These are phyloP conservation scores for Botrytis elliptica DNA, from an alignment of 2,329 filamentous ascomycete genomes.

Conservation along the genomic window DNA sequence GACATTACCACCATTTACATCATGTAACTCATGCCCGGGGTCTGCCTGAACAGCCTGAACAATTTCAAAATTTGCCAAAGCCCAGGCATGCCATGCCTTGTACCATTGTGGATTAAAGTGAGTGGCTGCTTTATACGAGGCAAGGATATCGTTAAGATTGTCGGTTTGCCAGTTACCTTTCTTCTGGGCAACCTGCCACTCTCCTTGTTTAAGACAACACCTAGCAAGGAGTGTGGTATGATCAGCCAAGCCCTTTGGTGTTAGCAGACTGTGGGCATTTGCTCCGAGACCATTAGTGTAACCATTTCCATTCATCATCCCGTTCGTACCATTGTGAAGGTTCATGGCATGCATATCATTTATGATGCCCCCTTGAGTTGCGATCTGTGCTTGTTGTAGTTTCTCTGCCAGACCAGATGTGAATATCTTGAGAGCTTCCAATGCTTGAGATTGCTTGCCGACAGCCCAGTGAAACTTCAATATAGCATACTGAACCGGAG, in stretches of 20 bases:
- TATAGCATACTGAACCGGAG: slow-evolving; percentile 91
- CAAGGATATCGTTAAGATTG: slow-evolving; percentile 81
- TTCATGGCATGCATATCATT: slow-evolving; percentile 36
- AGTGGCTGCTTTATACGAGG: slow-evolving; percentile 89
- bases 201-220: slow-evolving; percentile 92
- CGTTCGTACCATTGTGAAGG: slow-evolving; percentile 42
- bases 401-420: slow-evolving; percentile 55
- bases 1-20: slow-evolving; percentile 61
- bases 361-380: slow-evolving; percentile 33
- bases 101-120: slow-evolving; percentile 95
- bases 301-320: slow-evolving; percentile 46
- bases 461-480: slow-evolving; percentile 96
- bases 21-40: slow-evolving; percentile 29
- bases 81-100: slow-evolving; percentile 99
- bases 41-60: slow-evolving; percentile 68
- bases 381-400: slow-evolving; percentile 35
- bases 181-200: slow-evolving; percentile 88
- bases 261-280: slow-evolving; percentile 26
- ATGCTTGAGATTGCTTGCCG: slow-evolving; percentile 64
- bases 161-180: slow-evolving; percentile 87
- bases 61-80: slow-evolving; percentile 96
- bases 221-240: slow-evolving; percentile 79
- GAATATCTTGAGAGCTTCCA: slow-evolving; percentile 58
- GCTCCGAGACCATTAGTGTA: slow-evolving; percentile 43
- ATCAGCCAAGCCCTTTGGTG: slow-evolving; percentile 51